phyloP scores from a whole-genome alignment of 345 rosid genomes.

The Barbarea vulgaris region DNA sequence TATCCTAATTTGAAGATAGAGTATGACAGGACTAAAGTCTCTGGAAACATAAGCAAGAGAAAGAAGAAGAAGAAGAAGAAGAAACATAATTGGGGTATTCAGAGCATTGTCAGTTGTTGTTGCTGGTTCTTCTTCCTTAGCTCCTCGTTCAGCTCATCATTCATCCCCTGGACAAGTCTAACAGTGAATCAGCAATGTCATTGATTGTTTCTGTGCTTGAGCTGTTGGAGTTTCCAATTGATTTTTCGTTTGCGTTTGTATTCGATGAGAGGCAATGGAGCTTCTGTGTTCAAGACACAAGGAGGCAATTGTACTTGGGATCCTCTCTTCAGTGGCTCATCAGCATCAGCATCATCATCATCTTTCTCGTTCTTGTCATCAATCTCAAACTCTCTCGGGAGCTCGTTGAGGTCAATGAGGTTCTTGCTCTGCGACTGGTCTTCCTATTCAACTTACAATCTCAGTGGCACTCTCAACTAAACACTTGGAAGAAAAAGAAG shows the following conservation, averaged over 20 bases:
- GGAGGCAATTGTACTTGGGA: constrained; percentile 33
- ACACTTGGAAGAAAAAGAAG: no score
- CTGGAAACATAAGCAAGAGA: neutral
- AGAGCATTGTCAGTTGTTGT: neutral
- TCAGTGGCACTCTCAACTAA: neutral
- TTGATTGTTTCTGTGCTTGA: constrained; percentile 41
- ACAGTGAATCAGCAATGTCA: neutral
- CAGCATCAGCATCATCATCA: neutral
- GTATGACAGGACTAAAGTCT: neutral
- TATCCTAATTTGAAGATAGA: neutral
- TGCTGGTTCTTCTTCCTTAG: constrained; percentile 47
- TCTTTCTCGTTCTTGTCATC: neutral
- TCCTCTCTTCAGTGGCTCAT: neutral
- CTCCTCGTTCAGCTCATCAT: constrained; percentile 54
- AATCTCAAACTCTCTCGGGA: neutral
- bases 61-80: neutral
- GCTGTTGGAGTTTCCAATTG: constrained; percentile 48
- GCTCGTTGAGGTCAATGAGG: constrained; percentile 1
- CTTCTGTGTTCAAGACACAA: constrained; percentile 55
- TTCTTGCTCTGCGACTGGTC: constrained; percentile 2
- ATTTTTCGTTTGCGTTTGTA: constrained; percentile 61
- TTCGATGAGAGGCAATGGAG: constrained; percentile 48
- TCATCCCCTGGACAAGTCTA: constrained; percentile 33
- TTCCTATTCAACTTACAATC: neutral
- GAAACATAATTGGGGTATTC: neutral